phyloP scores from a whole-genome alignment of 768 basidiomycete genomes.

The Pisolithus marmoratus region DNA sequence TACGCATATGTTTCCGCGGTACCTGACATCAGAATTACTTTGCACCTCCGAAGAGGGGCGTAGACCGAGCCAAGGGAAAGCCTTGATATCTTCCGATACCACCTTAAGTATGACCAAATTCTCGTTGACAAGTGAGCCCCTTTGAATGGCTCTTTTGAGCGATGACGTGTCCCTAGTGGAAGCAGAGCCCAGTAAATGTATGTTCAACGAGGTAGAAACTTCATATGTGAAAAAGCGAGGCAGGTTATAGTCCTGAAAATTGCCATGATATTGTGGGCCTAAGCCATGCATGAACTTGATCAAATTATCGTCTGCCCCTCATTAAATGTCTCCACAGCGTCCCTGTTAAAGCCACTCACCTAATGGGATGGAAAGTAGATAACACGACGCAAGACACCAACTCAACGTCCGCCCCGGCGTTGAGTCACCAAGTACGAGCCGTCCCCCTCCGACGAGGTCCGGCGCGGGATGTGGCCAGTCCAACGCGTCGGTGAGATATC shows the following conservation, averaged over 20 bases:
- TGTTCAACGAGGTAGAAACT: slow-evolving; percentile 77
- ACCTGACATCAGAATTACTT: neutral
- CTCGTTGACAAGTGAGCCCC: slow-evolving; percentile 37
- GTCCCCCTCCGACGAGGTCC: slow-evolving; percentile 29
- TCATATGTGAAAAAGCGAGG: slow-evolving; percentile 80
- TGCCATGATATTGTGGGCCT: slow-evolving; percentile 70
- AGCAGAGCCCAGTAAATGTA: slow-evolving; percentile 56
- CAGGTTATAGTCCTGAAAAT: slow-evolving; percentile 68
- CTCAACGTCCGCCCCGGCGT: slow-evolving; percentile 29
- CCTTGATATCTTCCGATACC: slow-evolving; percentile 18
- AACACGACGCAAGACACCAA: slow-evolving; percentile 67
- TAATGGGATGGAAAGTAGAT: slow-evolving; percentile 53
- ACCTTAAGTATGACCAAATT: slow-evolving; percentile 37
- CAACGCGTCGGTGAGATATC: slow-evolving; percentile 55
- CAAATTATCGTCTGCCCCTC: slow-evolving; percentile 54
- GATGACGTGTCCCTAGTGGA: slow-evolving; percentile 32
- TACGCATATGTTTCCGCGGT: slow-evolving; percentile 51
- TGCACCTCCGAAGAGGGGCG: neutral
- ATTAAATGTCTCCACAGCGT: slow-evolving; percentile 12
- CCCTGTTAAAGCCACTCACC: slow-evolving; percentile 30
- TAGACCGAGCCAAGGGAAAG: slow-evolving; percentile 11
- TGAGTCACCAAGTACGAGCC: slow-evolving; percentile 55
- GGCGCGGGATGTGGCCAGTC: slow-evolving; percentile 57
- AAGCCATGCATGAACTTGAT: slow-evolving; percentile 75
- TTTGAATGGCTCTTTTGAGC: slow-evolving; percentile 35